Evolutionary conservation across 1,284 basidiomycete species (phyloP).

Genomic region (Ustanciosporium gigantosporum): DNA sequence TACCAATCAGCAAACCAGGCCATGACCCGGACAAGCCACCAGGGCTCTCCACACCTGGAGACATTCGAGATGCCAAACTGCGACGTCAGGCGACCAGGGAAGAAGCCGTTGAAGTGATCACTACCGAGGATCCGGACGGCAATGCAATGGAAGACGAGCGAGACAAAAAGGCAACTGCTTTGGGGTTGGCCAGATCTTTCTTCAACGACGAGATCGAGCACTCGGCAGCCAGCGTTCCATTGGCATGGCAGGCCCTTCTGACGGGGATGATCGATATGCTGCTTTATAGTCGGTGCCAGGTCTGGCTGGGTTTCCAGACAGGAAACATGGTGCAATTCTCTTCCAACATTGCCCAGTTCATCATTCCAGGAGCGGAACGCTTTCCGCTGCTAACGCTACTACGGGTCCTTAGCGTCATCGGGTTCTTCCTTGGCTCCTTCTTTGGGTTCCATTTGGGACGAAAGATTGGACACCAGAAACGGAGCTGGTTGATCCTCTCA

Average conservation of each 20-base stretch:
- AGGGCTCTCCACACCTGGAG: constrained; percentile 5
- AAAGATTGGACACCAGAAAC: constrained; percentile 36
- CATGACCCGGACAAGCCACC: constrained; percentile 26
- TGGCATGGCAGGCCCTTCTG: constrained; percentile 48
- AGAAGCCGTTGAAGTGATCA: constrained; percentile 25
- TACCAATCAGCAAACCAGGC: background rate
- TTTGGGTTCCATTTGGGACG: constrained; percentile 25
- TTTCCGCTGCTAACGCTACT: constrained; percentile 42
- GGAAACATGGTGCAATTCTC: constrained; percentile 55
- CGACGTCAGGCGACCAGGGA: constrained; percentile 25
- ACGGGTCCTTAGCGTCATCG: constrained; percentile 32
- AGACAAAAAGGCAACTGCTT: constrained; percentile 5
- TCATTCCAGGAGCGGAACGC: constrained; percentile 33
- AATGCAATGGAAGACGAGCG: constrained; percentile 11
- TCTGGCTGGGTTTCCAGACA: constrained; percentile 54
- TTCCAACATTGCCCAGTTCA: constrained; percentile 51
- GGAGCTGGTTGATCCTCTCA: constrained; percentile 33
- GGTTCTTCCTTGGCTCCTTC: constrained; percentile 48
- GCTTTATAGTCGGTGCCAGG: constrained; percentile 37
- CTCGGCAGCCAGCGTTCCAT: constrained; percentile 34
- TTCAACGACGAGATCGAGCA: constrained; percentile 46
- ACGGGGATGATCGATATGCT: constrained; percentile 50
- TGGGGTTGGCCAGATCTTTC: constrained; percentile 24
- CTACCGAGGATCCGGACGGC: constrained; percentile 19
- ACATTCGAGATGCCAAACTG: constrained; percentile 17